Base-by-base conservation (phyloP, 352 stramenopile species). In the Pythium aquatile region DNA sequence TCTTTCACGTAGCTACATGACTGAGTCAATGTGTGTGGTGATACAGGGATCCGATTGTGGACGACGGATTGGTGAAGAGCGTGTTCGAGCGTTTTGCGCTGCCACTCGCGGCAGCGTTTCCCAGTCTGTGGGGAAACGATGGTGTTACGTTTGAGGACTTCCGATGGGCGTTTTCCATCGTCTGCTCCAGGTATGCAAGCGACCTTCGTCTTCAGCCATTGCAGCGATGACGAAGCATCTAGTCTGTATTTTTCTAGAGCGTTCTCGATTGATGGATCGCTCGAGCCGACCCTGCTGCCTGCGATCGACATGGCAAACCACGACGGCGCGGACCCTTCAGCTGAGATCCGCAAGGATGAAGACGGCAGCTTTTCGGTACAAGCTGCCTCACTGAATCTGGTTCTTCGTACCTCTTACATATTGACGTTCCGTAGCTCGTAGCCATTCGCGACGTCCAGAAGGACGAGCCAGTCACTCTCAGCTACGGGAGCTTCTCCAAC, bases 241-340 rank as follows among this genome's bases (percentile, higher is more conserved):
- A 24, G 20, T 24, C 20, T 24, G 20, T 24, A 24, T 37, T 51
- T 6, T 52, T 39, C 26, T 30, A 89, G 78, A 53, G 83, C 83
- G 10, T 74, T 74, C 47, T 55, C 58, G 0, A 35, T 69, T 30
- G 42, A 53, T 17, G 62, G 55, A 20, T 24, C 57, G 10, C 53
- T 66, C 20, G 81, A 89, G 44, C 81, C 81, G 42, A 89, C 81
- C 40, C 55, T 92, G 11, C 67, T 92, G 24, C 83, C 83, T 2
- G 81, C 90, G 14, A 92, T 92, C 58, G 81, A 92, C 59, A 92
- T 92, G 83, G 83, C 79, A 28, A 92, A 92, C 70, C 81, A 92
- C 57, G 70, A 79, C 10, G 65, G 65, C 13, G 59, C 61, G 6
- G 66, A 75, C 14, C 78, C 81, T 2, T 69, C 71, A 0, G 81